Evolutionary conservation across 768 basidiomycete genomes (phyloP), one percentile per base, ranked within the genome.

Genomic region (Calvatia gigantea): DNA sequence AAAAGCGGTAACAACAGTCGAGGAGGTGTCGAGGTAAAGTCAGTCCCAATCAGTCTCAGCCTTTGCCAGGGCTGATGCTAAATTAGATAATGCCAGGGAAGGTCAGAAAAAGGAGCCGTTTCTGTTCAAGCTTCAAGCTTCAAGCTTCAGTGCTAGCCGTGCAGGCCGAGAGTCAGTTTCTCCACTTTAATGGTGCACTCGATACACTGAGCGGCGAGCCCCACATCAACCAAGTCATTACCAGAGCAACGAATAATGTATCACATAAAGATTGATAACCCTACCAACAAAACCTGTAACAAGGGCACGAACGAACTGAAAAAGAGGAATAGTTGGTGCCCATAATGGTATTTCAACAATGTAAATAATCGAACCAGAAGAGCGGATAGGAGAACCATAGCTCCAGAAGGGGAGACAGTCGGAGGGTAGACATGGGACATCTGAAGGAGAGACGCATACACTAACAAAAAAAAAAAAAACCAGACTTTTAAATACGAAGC

Each of bases 231-330:
- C n/a, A n/a, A 23, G n/a, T 25, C 33, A 39, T 4, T 31, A 43
- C n/a, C 21, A 31, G 19, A 9, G 19, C 23, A 42, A 12, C 25
- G 31, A 43, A 52, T 52, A 48, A 35, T 48, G 31, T 55, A 56
- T 56, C 28, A 43, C 46, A 56, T 56, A 48, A 56, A 37, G 37
- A 45, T n/a, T 45, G 37, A 48, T 56, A 56, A 31, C 54, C 54
- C 54, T 49, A 56, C 33, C 47, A 38, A 49, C 33, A 35, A 43
- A 44, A 60, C 32, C 51, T 27, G 31, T 15, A 32, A 50, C 33
- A 32, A 42, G 21, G 54, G 33, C 35, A 25, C 25, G 17, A 21
- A 45, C 37, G 5, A 54, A 55, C 19, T 17, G 31, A 45, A 60
- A 11, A 35, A 45, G 45, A 29, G n/a, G 45, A 19, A 23, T 28